Evolutionary conservation across 306 rosid genomes (phyloP), one percentile per base, ranked within the genome.

Genomic region (Dalbergia cultrata): DNA sequence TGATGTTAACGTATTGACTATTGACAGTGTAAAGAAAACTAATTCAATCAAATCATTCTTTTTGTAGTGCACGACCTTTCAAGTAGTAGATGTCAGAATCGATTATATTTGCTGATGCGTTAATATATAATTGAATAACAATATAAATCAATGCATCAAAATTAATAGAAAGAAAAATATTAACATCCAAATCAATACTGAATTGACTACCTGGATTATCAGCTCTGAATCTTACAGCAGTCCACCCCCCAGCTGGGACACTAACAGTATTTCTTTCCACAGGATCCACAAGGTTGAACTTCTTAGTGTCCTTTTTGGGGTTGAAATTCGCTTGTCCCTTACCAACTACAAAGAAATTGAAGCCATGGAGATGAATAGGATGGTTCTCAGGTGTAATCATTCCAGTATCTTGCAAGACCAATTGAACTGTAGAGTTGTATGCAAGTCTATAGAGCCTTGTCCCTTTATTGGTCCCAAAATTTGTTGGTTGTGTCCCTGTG

Each of bases 291-390:
- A 90, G 89, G 64, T 91, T 91, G 78, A 91, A 91, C 1, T 35
- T 84, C 8, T 82, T 84, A 3, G 88, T 85, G 63, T 91, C 91
- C 8, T 34, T 86, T 52, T 71, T 80, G 8, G 84, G 65, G 68
- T 91, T 74, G 75, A 89, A 91, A 64, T 91, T 89, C 17, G 93
- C 91, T 7, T 78, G 6, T 73, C 95, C 92, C 21, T 82, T 87
- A 2, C 95, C 92, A 68, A 89, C 83, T 26, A 59, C 95, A 61
- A 89, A 89, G 88, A 91, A 88, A 49, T 90, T 90, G 74, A 85
- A 90, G 4, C 95, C 95, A 76, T 90, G 95, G 22, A 90, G 86
- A 87, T 90, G 95, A 66, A 90, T 44, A 0, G 95, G 95, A 72
- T 90, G 95, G 79, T 86, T 91, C 78, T 91, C 95, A 10, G 91